Percentiles rank a stretch among this genome's conserved stretches.
Evolutionary conservation across 305 asterid genomes (phyloP).

Genomic region (Ajuga reptans): DNA sequence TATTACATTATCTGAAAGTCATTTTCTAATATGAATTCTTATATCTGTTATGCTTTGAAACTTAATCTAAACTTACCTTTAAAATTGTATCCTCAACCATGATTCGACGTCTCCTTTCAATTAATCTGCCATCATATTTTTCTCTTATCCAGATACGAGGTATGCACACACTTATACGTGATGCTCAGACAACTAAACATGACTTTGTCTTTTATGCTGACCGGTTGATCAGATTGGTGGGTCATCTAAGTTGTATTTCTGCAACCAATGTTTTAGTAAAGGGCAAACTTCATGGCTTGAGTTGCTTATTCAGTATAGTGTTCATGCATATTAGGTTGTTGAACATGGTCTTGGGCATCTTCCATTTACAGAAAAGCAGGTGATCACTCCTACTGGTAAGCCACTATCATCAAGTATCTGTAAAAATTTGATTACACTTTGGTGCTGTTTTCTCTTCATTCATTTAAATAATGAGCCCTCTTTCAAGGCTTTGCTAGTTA

Average conservation of each 20-base stretch:
- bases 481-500: slow-evolving; percentile 18
- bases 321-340: slow-evolving; percentile 59
- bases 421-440: background rate
- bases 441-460: background rate
- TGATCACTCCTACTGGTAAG: slow-evolving; percentile 95
- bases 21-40: slow-evolving; percentile 8
- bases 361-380: slow-evolving; percentile 97
- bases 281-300: background rate
- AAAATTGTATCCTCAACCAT: background rate
- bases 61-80: slow-evolving; percentile 1
- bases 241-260: slow-evolving; percentile 21
- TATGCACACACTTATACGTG: slow-evolving; percentile 68
- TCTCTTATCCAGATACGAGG: slow-evolving; percentile 52
- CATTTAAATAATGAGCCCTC: background rate
- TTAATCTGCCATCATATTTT: slow-evolving; percentile 1
- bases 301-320: slow-evolving; percentile 16
- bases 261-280: background rate
- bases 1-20: background rate
- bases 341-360: slow-evolving; percentile 99
- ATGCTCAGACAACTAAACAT: slow-evolving; percentile 56
- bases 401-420: slow-evolving; percentile 18
- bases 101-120: background rate
- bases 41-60: slow-evolving; percentile 3
- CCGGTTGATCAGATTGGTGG: slow-evolving; percentile 57
- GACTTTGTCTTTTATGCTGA: slow-evolving; percentile 62